These are phyloP conservation scores for Schizophyllum commune DNA, from an alignment of 1,284 basidiomycete genomes.

Conservation along the genomic window DNA sequence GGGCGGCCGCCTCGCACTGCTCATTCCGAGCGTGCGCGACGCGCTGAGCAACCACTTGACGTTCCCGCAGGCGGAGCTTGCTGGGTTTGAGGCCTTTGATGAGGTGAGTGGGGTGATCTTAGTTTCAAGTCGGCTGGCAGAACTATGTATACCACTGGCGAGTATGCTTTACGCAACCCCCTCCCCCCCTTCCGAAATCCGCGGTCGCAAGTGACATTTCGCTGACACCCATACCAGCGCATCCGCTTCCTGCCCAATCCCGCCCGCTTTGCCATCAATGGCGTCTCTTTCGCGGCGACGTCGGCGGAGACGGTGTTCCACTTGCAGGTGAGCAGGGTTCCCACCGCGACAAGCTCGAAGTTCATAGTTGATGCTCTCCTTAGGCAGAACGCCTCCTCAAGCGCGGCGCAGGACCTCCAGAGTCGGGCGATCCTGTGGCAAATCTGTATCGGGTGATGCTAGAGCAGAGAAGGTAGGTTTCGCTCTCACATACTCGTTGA, in stretches of 20 bases:
- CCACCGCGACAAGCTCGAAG: slow-evolving; percentile 39
- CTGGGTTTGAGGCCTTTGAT: slow-evolving; percentile 32
- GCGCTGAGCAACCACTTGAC: slow-evolving; percentile 74
- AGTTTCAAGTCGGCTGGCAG: not conserved
- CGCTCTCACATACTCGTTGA: too few relatives aligned
- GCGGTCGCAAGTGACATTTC: too few relatives aligned
- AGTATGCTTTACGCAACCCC: too few relatives aligned
- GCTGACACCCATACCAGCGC: slow-evolving; percentile 34
- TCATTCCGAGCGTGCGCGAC: slow-evolving; percentile 83
- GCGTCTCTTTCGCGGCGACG: slow-evolving; percentile 68
- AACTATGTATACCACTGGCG: too few relatives aligned
- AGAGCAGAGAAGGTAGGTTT: slow-evolving; percentile 72
- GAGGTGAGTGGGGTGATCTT: slow-evolving; percentile 31
- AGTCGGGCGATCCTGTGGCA: slow-evolving; percentile 66
- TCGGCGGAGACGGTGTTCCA: slow-evolving; percentile 89
- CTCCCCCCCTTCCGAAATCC: too few relatives aligned
- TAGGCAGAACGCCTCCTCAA: not conserved
- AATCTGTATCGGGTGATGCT: slow-evolving; percentile 76
- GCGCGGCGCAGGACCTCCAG: slow-evolving; percentile 20
- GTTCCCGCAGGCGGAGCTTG: slow-evolving; percentile 80
- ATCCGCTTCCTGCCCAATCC: slow-evolving; percentile 86
- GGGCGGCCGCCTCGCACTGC: slow-evolving; percentile 66
- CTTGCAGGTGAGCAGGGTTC: slow-evolving; percentile 77
- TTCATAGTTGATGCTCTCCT: too few relatives aligned
- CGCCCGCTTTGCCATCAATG: slow-evolving; percentile 78